Conservation (phyloP, 345 rosid genomes). For the Boechera retrofracta region DNA sequence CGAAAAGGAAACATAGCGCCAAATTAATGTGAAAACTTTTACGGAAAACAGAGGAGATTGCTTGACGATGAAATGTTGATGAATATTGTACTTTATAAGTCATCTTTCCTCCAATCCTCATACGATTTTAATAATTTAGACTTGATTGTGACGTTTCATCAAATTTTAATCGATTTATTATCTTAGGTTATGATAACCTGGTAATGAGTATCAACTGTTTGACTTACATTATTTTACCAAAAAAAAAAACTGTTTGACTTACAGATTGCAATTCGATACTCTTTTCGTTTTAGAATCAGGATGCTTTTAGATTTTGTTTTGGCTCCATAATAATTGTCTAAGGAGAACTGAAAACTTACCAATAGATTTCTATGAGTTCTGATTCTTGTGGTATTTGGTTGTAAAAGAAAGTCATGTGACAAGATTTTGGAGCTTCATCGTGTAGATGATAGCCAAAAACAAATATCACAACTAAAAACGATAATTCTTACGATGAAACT, state of each 20-base stretch:
- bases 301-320: no score
- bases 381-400: no score
- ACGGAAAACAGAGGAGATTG: not conserved
- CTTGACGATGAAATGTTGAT: not conserved
- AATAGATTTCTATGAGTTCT: no score
- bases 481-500: no score
- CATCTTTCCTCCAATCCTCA: not conserved
- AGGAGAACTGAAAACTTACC: no score
- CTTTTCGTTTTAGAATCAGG: no score
- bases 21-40: not conserved
- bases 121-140: not conserved
- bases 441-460: no score
- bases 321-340: no score
- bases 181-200: not conserved
- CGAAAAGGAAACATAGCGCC: not conserved
- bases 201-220: not conserved
- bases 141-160: slow-evolving; percentile 4
- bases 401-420: no score
- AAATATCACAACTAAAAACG: no score
- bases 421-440: no score
- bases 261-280: not conserved
- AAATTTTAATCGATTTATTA: not conserved
- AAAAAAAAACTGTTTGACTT: no score
- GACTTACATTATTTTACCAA: not conserved
- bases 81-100: not conserved